Conservation (phyloP, 2,329 filamentous ascomycete species). For the Triangularia setosa region DNA sequence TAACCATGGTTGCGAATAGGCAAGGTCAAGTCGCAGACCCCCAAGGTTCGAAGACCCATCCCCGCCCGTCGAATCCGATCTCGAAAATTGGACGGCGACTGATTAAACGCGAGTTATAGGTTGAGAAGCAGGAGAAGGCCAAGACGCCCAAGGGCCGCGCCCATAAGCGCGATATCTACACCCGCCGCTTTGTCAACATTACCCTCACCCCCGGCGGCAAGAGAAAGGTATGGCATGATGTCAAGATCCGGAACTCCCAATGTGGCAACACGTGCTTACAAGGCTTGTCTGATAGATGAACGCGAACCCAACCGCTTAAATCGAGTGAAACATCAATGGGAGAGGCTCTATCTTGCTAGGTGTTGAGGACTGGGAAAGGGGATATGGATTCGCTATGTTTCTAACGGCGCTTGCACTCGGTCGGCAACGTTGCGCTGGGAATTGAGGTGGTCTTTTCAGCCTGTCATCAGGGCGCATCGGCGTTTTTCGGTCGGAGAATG, state of each 20-base stretch:
- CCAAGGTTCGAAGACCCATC: constrained; percentile 56
- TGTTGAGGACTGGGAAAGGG: constrained; percentile 1
- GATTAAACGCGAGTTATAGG: constrained; percentile 43
- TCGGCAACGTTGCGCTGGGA: constrained; percentile 1
- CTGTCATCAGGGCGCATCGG: constrained; percentile 21
- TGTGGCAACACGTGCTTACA: not conserved
- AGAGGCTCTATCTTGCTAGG: not conserved
- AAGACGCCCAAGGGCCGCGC: constrained; percentile 97
- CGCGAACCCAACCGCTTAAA: constrained; percentile 26
- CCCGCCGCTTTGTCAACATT: constrained; percentile 97
- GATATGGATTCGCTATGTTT: constrained; percentile 1
- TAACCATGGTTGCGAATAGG: constrained; percentile 43
- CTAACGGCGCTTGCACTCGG: constrained; percentile 17
- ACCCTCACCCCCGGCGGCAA: constrained; percentile 89
- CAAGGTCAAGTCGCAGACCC: constrained; percentile 97
- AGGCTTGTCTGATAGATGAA: constrained; percentile 24
- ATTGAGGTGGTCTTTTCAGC: constrained; percentile 8
- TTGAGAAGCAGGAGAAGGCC: constrained; percentile 90
- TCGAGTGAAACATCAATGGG: not conserved
- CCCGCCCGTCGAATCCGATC: not conserved
- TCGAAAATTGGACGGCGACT: not conserved
- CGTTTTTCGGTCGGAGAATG: constrained; percentile 20
- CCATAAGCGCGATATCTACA: constrained; percentile 95
- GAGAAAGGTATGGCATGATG: constrained; percentile 76
- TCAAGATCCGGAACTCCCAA: not conserved